phyloP scores from a whole-genome alignment of 768 basidiomycete genomes.

The Pisolithus sp. region DNA sequence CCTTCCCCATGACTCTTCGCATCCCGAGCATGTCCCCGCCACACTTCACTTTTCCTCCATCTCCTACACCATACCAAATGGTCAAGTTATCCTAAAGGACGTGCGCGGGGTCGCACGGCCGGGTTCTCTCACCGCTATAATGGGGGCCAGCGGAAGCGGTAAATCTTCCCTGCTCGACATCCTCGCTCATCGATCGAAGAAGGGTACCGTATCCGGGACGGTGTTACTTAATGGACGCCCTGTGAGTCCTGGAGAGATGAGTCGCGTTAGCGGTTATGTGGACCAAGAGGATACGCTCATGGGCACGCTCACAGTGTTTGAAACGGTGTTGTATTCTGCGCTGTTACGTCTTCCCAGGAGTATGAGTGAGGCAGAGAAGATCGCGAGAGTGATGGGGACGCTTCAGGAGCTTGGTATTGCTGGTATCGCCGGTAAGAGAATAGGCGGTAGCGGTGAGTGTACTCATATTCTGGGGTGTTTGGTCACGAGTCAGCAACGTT shows the following conservation, averaged over 20 bases:
- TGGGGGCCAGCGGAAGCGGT: slow-evolving; percentile 95
- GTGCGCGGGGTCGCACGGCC: slow-evolving; percentile 82
- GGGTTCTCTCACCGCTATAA: slow-evolving; percentile 90
- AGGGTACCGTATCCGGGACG: slow-evolving; percentile 64
- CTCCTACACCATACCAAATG: slow-evolving; percentile 63
- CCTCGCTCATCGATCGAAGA: slow-evolving; percentile 84
- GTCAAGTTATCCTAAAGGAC: slow-evolving; percentile 64
- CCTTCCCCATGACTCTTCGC: slow-evolving; percentile 74
- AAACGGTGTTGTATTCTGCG: slow-evolving; percentile 93
- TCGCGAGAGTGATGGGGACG: slow-evolving; percentile 89
- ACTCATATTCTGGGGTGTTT: background rate
- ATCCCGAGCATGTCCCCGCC: slow-evolving; percentile 84
- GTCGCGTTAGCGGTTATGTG: slow-evolving; percentile 86
- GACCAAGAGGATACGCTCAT: slow-evolving; percentile 98
- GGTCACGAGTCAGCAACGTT: background rate
- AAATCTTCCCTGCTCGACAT: slow-evolving; percentile 97
- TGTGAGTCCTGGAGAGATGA: slow-evolving; percentile 70
- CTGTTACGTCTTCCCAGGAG: slow-evolving; percentile 84
- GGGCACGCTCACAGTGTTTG: slow-evolving; percentile 96
- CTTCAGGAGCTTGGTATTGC: slow-evolving; percentile 94
- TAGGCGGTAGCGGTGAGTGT: slow-evolving; percentile 77
- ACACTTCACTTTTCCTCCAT: slow-evolving; percentile 86
- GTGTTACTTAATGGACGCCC: slow-evolving; percentile 83
- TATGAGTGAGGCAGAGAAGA: slow-evolving; percentile 95
- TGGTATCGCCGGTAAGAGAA: slow-evolving; percentile 81